Base-by-base conservation (phyloP, 2,329 filamentous ascomycete species). In the Monosporascus sp. region DNA sequence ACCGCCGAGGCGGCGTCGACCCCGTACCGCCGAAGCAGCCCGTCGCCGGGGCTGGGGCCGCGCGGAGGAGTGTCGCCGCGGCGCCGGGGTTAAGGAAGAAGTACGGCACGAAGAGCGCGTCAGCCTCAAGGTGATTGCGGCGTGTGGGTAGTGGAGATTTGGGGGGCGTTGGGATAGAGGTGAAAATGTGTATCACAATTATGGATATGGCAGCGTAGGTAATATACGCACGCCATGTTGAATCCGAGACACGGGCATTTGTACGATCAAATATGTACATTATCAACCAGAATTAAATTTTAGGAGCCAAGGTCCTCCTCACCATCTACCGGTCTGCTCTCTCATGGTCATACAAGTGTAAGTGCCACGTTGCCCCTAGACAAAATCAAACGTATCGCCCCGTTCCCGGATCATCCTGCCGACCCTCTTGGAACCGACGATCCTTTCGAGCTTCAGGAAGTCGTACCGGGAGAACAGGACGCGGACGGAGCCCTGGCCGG, bases 301-400 rank as follows among this genome's bases (percentile, higher is more conserved):
- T 35, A 35, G 31, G 49, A 18, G 31, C 44, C 18, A 45, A n/a
- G 18, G 35, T 24, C 17, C 26, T 11, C 28, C n/a, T 20, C 24
- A 14, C 18, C 17, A 4, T 17, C 17, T 6, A 43, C 6, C 8
- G 5, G 22, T 43, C 22, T 43, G 24, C 40, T 43, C 40, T 43
- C 40, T 20, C 40, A 15, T 14, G 14, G 14, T 22, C 20, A n/a
- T 46, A 8, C 38, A 41, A 18, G 3, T 5, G 17, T 20, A 18
- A n/a, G 9, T 18, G 9, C 38, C 17, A 1, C 38, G 5, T 41
- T 20, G 7, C 38, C 38, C 17, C 66, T 81, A 96, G 56, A 96
- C 78, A 78, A 97, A 97, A 67, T 96, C 92, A 81, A 97, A 99
- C 1, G 89, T 94, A 80, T 97, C 93, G 3, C 86, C 86, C 65